These are phyloP conservation scores for Tolypocladium pustulatum DNA, from an alignment of 2,329 filamentous ascomycete genomes.

Conservation along the genomic window DNA sequence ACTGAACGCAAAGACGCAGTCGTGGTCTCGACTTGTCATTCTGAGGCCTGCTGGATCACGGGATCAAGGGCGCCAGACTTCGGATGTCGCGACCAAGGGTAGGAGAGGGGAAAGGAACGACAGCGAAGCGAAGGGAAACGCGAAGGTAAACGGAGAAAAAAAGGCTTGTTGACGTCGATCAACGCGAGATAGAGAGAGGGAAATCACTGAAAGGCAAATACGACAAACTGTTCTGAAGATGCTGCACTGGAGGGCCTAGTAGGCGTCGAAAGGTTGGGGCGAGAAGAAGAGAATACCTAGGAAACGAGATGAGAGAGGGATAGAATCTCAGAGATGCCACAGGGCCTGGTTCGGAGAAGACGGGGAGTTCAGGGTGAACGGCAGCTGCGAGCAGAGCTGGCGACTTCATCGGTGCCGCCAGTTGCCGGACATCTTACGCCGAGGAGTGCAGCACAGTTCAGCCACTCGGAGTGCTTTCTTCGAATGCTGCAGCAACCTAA, in stretches of 20 bases:
- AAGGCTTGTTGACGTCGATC: background rate
- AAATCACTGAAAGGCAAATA: background rate
- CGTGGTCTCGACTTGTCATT: slow-evolving; percentile 8
- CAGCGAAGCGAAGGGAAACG: background rate
- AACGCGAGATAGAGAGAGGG: slow-evolving; percentile 1
- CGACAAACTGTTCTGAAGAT: background rate
- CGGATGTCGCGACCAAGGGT: background rate
- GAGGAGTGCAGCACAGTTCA: background rate
- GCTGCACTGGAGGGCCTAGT: slow-evolving; percentile 2
- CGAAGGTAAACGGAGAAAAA: slow-evolving; percentile 1
- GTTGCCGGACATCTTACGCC: background rate
- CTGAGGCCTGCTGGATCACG: background rate
- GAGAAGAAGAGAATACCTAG: background rate
- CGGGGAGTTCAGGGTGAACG: background rate
- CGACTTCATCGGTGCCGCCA: background rate
- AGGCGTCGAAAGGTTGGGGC: slow-evolving; percentile 1
- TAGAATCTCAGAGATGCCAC: background rate
- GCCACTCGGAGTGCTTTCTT: background rate
- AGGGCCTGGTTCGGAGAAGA: background rate
- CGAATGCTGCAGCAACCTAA: background rate
- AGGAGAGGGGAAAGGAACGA: slow-evolving; percentile 2
- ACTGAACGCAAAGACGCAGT: background rate
- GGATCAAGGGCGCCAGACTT: background rate
- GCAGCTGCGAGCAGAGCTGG: slow-evolving; percentile 2
- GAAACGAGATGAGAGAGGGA: too few species aligned